phyloP scores from a whole-genome alignment of 768 basidiomycete genomes.

The Phlegmacium glaucopus region DNA sequence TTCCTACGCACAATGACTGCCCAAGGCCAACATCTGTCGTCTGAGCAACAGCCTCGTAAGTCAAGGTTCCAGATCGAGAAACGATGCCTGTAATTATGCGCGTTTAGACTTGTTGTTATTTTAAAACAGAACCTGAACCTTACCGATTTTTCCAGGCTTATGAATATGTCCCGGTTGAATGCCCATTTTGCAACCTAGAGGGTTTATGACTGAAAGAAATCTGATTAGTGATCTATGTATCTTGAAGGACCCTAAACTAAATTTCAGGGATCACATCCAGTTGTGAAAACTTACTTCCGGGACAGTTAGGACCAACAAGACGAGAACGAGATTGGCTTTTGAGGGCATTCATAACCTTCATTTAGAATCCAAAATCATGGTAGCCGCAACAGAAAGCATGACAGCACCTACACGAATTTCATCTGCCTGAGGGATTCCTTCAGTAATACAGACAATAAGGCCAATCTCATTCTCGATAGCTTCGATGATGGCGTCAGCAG shows the following conservation, averaged over 20 bases:
- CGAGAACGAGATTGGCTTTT: constrained; percentile 92
- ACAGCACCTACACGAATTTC: constrained; percentile 79
- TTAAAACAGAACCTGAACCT: constrained; percentile 12
- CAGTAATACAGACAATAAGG: constrained; percentile 97
- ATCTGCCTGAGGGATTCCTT: constrained; percentile 97
- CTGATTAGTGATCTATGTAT: background rate
- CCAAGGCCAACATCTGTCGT: constrained; percentile 95
- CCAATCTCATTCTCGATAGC: constrained; percentile 98
- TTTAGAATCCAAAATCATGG: background rate
- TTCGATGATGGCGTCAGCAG: constrained; percentile 97
- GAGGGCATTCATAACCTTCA: constrained; percentile 87
- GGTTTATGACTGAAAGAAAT: constrained; percentile 71
- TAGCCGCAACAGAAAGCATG: constrained; percentile 35
- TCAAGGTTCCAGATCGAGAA: constrained; percentile 92
- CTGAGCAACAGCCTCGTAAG: constrained; percentile 98
- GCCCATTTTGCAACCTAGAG: constrained; percentile 98
- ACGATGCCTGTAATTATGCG: constrained; percentile 66
- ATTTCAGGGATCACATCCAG: background rate
- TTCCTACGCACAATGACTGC: constrained; percentile 94
- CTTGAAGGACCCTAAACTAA: background rate
- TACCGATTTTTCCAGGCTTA: constrained; percentile 93
- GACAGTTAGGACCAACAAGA: constrained; percentile 98
- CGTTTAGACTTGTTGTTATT: background rate
- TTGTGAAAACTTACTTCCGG: constrained; percentile 49
- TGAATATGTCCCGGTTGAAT: constrained; percentile 99